Evolutionary conservation across 2,329 filamentous ascomycete species (phyloP), one percentile per base, ranked within the genome.

Genomic region (Lasiodiplodia sp.): DNA sequence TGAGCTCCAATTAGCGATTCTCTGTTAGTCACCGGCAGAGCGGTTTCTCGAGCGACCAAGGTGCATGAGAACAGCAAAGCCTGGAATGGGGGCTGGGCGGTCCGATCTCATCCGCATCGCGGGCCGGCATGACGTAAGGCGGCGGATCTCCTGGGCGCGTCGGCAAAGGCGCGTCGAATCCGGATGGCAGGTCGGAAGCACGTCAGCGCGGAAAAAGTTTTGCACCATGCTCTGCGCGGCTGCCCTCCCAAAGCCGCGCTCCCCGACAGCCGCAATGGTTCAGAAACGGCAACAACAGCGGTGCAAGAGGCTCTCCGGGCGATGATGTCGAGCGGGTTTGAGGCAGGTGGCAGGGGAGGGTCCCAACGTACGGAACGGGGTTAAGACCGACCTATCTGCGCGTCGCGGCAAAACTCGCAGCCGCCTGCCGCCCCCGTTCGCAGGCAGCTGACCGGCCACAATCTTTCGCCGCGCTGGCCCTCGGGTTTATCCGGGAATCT

Each of bases 61-160:
- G 14, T 3, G 52, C 11, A 31, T 55, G 8, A 40, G 34, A 21
- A n/a, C 31, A 12, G 2, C 3, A 37, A 49, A 34, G 40, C 57
- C 4, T 62, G 57, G 40, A 49, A 49, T 25, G 57, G 40, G 38
- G 38, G 37, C 56, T 40, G 37, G 56, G 56, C 56, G 56, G n/a
- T 38, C 21, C n/a, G 57, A 62, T 62, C 28, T 28, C 28, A 28
- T 28, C 28, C 28, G 28, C 28, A 28, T 5, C 28, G 28, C 57
- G 57, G 57, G 34, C 38, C 38, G 38, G 38, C 25, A 62, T 62
- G 57, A 62, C 57, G 57, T 62, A 62, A 34, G 57, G 40, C 18
- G 8, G 40, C 25, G 25, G 57, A 62, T 66, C 51, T 10, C 18
- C 14, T 25, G 16, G 7, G 18, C 25, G 62, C 31, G 49, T 16